Evolutionary conservation across 768 basidiomycete genomes (phyloP), one percentile per base, ranked within the genome.

Genomic region (Ramaria rubella): DNA sequence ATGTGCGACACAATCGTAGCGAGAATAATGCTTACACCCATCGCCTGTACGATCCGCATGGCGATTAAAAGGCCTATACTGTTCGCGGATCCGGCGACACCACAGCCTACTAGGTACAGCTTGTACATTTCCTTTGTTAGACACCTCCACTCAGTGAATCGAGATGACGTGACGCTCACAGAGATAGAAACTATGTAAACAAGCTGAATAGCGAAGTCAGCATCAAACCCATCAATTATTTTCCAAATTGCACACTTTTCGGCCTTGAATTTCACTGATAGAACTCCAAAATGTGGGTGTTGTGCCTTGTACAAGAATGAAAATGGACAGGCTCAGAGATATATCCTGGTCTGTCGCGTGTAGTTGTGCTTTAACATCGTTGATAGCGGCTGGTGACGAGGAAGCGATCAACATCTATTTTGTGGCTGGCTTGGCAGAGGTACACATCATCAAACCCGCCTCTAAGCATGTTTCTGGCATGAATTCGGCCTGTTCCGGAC

Each of bases 211-310:
- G 26, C 31, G 23, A 9, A 29, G 27, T 49, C 17, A 52, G 49
- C 24, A 8, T 19, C 21, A 19, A 14, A 43, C 26, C 50, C 15
- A 7, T 6, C 15, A 42, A 24, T 33, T 2, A 23, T 44, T 1
- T 11, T 42, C 42, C 33, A 52, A 51, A 17, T 7, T 27, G 66
- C 75, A 21, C 60, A 82, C 83, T 74, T 82, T 90, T 52, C 89
- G 73, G 7, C 89, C 90, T 63, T 81, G 83, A 30, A 91, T 78
- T 68, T 92, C 90, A 55, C 83, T 85, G 24, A 85, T 70, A 0
- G 81, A 77, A 53, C 76, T 79, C 88, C 89, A 90, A 3, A 85
- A 33, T 11, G 87, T 62, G 0, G 89, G 90, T 52, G 82, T 68
- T 11, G 71, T 67, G 2, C 90, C 89, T 67, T 91, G 90, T 11